Percentiles rank a stretch among this genome's conserved stretches.
Conservation (phyloP, 768 basidiomycete genomes). For the Psilocybe cubensis region DNA sequence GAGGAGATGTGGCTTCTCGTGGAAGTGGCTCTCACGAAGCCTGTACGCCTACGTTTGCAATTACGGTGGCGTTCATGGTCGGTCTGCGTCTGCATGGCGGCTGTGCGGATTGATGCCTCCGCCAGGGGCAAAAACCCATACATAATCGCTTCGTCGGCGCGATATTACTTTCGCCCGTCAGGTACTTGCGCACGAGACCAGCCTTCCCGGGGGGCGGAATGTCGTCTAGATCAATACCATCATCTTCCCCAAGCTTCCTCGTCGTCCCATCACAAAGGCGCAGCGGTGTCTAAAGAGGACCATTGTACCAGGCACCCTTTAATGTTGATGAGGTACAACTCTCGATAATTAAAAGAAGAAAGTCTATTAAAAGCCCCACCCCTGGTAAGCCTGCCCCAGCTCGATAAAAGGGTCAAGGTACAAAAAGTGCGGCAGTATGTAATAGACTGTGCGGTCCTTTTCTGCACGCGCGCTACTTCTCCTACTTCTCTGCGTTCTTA, state of each 20-base stretch:
- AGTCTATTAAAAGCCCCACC: conserved; percentile 1
- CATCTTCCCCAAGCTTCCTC: background rate
- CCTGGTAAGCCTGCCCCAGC: background rate
- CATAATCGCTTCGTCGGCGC: background rate
- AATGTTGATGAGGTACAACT: conserved; percentile 7
- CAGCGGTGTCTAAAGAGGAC: background rate
- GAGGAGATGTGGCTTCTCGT: background rate
- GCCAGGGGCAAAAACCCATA: background rate
- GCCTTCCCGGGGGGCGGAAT: background rate
- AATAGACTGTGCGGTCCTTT: background rate
- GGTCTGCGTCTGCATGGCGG: background rate
- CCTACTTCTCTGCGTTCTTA: no score
- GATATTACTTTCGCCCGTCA: background rate
- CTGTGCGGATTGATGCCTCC: conserved; percentile 1
- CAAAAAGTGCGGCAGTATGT: background rate
- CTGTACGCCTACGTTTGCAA: background rate
- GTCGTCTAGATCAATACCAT: no score
- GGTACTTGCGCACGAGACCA: background rate
- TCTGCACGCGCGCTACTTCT: background rate
- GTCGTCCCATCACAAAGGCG: background rate
- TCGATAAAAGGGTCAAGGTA: background rate
- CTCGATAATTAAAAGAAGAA: conserved; percentile 11
- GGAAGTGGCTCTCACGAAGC: background rate
- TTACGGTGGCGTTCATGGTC: background rate
- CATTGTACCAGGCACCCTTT: background rate